Evolutionary conservation across 768 basidiomycete species (phyloP).

Genomic region (Tephrocybe sp.): DNA sequence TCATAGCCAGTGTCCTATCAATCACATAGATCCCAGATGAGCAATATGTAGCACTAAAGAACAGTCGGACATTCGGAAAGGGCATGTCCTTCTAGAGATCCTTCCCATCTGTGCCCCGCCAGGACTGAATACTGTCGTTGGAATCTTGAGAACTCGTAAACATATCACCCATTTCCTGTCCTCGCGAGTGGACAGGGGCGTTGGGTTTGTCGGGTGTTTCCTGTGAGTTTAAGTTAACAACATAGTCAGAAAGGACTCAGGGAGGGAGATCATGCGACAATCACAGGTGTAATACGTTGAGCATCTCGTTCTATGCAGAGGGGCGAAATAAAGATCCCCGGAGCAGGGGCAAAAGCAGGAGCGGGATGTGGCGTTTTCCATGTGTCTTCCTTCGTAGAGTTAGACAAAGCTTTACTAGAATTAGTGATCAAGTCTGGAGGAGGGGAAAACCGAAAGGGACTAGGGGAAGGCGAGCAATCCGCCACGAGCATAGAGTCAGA

Average conservation of each 20-base stretch:
- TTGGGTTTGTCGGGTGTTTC: neutral
- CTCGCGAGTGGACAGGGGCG: neutral
- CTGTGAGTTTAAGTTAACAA: neutral
- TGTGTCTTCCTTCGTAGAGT: no score
- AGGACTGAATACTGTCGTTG: slow-evolving; percentile 40
- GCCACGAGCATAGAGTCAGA: neutral
- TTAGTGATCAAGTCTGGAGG: slow-evolving; percentile 12
- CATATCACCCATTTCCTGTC: neutral
- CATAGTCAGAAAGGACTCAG: neutral
- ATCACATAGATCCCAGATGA: no score
- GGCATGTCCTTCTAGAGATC: neutral
- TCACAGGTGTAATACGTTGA: neutral
- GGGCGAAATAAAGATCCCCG: slow-evolving; percentile 38
- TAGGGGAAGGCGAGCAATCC: slow-evolving; percentile 18
- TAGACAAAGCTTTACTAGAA: no score
- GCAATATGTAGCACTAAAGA: no score
- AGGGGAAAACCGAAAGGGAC: slow-evolving; percentile 27
- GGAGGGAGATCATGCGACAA: neutral
- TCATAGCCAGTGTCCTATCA: no score
- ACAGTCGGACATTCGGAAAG: no score
- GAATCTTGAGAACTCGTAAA: slow-evolving; percentile 24
- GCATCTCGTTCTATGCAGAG: slow-evolving; percentile 18
- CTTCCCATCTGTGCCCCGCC: slow-evolving; percentile 22
- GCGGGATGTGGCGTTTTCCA: neutral
- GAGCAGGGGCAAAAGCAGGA: slow-evolving; percentile 31